Base-by-base conservation (phyloP, 768 basidiomycete genomes). In the Cantharellus cinnabarinus region DNA sequence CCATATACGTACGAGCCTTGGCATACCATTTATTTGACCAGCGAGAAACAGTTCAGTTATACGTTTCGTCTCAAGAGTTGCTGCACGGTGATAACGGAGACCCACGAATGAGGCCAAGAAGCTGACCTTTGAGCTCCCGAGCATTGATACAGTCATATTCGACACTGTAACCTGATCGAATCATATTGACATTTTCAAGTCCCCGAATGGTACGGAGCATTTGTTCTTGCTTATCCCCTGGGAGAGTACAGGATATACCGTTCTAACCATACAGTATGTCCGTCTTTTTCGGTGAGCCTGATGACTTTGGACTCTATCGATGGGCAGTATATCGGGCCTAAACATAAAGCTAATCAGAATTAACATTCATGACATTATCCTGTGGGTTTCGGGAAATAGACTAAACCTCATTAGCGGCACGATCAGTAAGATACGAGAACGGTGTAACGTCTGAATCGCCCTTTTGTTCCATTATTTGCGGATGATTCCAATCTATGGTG, bases 101-200 rank as follows among this genome's bases (percentile, higher is more conserved):
- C 44, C 10, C 40, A 41, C 15, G 15, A 29, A 39, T 29, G 10
- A 48, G 44, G 10, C 10, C 5, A 54, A 40, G 41, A 48, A 34
- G 75, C 4, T 75, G 62, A 86, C 87, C 72, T 39, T 72, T 72
- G 42, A 94, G 75, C 63, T 91, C 89, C 29, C 86, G 72, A 4
- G 90, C 83, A 70, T 93, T 89, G 5, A 94, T 75, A 65, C 87
- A 81, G 66, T 93, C 90, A 63, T 93, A 93, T 67, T 94, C 89
- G 40, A 94, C 88, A 2, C 90, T 90, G 70, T 93, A 94, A 0
- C 88, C 90, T 1, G 89, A 89, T 63, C 76, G 72, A 3, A 86
- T 77, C 76, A 93, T 84, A 65, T 82, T 78, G 38, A 83, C 90
- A 37, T 83, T 81, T 70, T 91, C 87, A 37, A 94, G 71, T 0